phyloP scores from a whole-genome alignment of 257 asterid species.

The Nicotiana otophora region DNA sequence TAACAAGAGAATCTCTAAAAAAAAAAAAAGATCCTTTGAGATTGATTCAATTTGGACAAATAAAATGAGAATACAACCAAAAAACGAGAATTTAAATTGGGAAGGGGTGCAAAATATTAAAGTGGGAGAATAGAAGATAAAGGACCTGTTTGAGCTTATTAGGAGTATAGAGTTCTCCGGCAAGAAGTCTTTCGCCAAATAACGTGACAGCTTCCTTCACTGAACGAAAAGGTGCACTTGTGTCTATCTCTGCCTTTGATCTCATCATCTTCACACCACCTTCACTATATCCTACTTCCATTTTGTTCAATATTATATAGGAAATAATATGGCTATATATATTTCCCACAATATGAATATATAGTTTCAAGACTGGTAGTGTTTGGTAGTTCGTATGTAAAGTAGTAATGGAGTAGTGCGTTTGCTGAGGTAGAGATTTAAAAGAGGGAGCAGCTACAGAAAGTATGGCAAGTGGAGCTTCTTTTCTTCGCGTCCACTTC shows the following conservation, averaged over 20 bases:
- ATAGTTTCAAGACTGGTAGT: no score
- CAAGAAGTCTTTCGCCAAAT: conserved; percentile 68
- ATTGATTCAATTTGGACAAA: no score
- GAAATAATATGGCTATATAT: no score
- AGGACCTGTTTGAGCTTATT: conserved; percentile 52
- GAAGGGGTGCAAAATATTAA: no score
- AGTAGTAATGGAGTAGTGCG: no score
- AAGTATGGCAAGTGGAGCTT: conserved; percentile 30
- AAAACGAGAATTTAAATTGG: no score
- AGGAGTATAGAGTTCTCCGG: conserved; percentile 49
- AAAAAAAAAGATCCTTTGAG: no score
- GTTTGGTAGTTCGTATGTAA: no score
- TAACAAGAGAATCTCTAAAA: no score
- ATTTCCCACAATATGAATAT: no score
- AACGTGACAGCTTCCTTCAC: conserved; percentile 72
- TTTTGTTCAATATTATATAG: background rate
- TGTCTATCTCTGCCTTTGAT: conserved; percentile 68
- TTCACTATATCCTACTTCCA: conserved; percentile 6
- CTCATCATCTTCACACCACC: conserved; percentile 17
- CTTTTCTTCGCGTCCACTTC: conserved; percentile 85
- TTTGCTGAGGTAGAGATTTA: conserved; percentile 12
- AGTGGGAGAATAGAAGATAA: no score
- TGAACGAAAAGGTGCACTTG: conserved; percentile 72
- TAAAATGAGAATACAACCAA: no score
- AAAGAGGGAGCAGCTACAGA: background rate